Evolutionary conservation across 192 early-diverging fungal species (phyloP).

Genomic region (Coemansia sp.): DNA sequence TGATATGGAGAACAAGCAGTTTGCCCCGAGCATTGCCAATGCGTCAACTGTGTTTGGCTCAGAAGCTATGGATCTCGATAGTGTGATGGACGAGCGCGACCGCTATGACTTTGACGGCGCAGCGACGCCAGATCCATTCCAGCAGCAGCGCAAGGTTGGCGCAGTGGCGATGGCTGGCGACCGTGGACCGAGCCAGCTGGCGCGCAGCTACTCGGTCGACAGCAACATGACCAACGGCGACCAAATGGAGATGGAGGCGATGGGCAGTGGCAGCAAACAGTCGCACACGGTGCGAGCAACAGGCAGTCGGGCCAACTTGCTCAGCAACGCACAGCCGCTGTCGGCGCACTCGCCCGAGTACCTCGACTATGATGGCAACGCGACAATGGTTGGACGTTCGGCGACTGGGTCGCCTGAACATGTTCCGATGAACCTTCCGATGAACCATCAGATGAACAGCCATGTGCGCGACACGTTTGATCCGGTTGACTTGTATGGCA

Average conservation of each 20-base stretch:
- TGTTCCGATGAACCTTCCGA: not conserved
- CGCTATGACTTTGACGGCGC: constrained; percentile 54
- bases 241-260: constrained; percentile 34
- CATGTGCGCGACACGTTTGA: constrained; percentile 7
- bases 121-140: constrained; percentile 28
- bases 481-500: constrained; percentile 5
- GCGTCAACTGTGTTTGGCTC: constrained; percentile 47
- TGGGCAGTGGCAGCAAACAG: constrained; percentile 2
- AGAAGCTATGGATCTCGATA: constrained; percentile 32
- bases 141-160: not conserved
- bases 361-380: constrained; percentile 22
- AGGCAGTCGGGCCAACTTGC: constrained; percentile 37
- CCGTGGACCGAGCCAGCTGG: constrained; percentile 19
- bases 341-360: constrained; percentile 3
- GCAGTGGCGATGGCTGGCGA: not conserved
- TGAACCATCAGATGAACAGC: not conserved
- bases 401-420: constrained; percentile 9
- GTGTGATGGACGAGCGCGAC: constrained; percentile 52
- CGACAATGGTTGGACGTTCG: constrained; percentile 15
- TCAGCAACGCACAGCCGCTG: constrained; percentile 31
- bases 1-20: constrained; percentile 9
- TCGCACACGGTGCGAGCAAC: constrained; percentile 1
- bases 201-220: constrained; percentile 41
- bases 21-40: constrained; percentile 25
- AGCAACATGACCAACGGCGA: constrained; percentile 31